Conservation (phyloP, 441 rosid species). For the Caryocar brasiliense region DNA sequence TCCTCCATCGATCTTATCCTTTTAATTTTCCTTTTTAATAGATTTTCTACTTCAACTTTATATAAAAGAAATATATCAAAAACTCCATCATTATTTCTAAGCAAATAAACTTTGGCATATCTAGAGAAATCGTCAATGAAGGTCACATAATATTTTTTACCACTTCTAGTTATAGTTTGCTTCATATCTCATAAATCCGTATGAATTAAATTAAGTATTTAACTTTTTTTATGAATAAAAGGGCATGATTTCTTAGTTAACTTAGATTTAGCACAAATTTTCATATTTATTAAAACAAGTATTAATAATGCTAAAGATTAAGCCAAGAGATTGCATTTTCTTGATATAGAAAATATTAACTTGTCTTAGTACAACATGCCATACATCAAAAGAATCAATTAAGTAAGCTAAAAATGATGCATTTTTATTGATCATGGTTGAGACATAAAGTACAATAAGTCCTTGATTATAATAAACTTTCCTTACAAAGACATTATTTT, state of each 20-base stretch:
- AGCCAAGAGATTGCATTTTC: too few relatives aligned
- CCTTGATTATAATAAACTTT: background rate
- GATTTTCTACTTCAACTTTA: background rate
- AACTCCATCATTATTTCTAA: background rate
- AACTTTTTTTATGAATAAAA: too few relatives aligned
- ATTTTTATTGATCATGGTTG: background rate
- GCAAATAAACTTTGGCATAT: background rate
- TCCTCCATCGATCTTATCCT: background rate
- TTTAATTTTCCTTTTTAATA: background rate
- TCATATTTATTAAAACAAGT: too few relatives aligned
- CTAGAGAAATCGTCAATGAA: background rate
- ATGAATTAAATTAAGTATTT: too few relatives aligned
- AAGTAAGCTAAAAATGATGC: too few relatives aligned
- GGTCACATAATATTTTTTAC: background rate
- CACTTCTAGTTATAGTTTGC: background rate
- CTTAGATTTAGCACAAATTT: too few relatives aligned
- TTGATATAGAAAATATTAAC: too few relatives aligned
- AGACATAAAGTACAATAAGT: background rate
- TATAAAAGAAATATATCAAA: background rate
- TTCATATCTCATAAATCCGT: background rate
- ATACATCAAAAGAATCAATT: too few relatives aligned
- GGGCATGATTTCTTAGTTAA: too few relatives aligned
- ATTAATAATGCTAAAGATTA: too few relatives aligned
- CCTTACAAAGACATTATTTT: background rate
- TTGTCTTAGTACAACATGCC: too few relatives aligned